Percentiles rank a stretch among this genome's conserved stretches.
Conservation (phyloP, 2,329 filamentous ascomycete species). For the Fusarium sp. region DNA sequence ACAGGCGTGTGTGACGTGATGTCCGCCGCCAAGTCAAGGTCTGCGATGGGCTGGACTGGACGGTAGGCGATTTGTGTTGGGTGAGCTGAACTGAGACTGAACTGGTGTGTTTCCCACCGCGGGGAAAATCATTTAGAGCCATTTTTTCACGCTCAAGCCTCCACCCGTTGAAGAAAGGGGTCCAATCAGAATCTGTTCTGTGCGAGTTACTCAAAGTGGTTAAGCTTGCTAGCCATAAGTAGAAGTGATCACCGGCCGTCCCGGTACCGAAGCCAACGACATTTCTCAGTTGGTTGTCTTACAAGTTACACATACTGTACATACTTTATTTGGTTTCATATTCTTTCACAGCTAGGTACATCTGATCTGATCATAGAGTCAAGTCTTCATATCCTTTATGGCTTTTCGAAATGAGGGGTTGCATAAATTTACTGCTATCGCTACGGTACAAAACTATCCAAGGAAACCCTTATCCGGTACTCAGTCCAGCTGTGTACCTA, state of each 20-base stretch:
- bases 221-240: not conserved
- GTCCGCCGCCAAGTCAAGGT: not conserved
- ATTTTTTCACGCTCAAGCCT: not conserved
- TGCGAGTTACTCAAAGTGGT: slow-evolving; percentile 29
- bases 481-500: not conserved
- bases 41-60: slow-evolving; percentile 1
- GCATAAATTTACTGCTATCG: not conserved
- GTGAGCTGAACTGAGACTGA: not conserved
- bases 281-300: not conserved
- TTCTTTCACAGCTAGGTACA: not conserved
- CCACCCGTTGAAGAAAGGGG: not conserved
- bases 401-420: not conserved
- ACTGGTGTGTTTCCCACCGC: not conserved
- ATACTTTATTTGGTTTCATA: not conserved
- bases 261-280: not conserved
- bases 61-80: not conserved
- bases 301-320: not conserved
- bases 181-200: slow-evolving; percentile 14
- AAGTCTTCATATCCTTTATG: not conserved
- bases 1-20: slow-evolving; percentile 1
- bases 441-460: not conserved
- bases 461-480: not conserved
- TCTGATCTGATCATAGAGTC: not conserved
- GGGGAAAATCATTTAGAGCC: slow-evolving; percentile 1
- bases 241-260: slow-evolving; percentile 6